Evolutionary conservation across 2,329 filamentous ascomycete genomes (phyloP).

Genomic region (Chrysosphaeria jannelii): DNA sequence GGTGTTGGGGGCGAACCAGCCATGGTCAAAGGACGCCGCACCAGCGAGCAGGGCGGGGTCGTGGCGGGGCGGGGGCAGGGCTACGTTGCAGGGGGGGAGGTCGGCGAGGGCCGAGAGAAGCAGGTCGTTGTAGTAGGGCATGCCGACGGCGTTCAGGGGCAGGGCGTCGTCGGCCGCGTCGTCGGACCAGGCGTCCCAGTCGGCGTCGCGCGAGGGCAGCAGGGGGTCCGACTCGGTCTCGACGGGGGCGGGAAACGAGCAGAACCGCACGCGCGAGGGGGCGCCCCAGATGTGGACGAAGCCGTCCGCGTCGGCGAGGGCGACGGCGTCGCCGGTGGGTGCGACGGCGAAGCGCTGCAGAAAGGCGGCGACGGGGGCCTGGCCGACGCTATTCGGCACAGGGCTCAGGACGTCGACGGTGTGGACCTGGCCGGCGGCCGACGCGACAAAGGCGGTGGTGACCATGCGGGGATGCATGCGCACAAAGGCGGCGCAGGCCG

Average conservation of each 20-base stretch:
- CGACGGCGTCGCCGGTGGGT: conserved; percentile 61
- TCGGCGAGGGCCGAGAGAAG: conserved; percentile 75
- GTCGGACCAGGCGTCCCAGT: conserved; percentile 5
- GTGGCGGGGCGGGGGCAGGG: conserved; percentile 47
- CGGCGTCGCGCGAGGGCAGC: conserved; percentile 24
- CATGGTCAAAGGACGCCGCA: conserved; percentile 43
- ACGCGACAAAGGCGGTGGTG: conserved; percentile 80
- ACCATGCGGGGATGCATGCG: conserved; percentile 90
- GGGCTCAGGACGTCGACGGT: conserved; percentile 89
- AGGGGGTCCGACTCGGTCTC: no score
- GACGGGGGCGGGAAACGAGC: conserved; percentile 46
- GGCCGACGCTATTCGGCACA: conserved; percentile 58
- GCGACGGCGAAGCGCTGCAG: conserved; percentile 64
- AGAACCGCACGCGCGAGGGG: conserved; percentile 59
- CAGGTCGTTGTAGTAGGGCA: conserved; percentile 77
- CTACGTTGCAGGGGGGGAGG: conserved; percentile 56
- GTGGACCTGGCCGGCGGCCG: conserved; percentile 77
- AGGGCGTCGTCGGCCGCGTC: conserved; percentile 13
- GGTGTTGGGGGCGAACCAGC: conserved; percentile 49
- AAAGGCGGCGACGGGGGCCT: conserved; percentile 46
- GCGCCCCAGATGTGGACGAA: conserved; percentile 72
- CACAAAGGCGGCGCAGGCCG: conserved; percentile 75
- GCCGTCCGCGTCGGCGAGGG: conserved; percentile 49
- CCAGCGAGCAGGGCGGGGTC: conserved; percentile 38
- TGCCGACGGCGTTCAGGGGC: conserved; percentile 58